Evolutionary conservation across 139 green algal genomes (phyloP), one percentile per base, ranked within the genome.

Genomic region (Volvox reticuliferus): DNA sequence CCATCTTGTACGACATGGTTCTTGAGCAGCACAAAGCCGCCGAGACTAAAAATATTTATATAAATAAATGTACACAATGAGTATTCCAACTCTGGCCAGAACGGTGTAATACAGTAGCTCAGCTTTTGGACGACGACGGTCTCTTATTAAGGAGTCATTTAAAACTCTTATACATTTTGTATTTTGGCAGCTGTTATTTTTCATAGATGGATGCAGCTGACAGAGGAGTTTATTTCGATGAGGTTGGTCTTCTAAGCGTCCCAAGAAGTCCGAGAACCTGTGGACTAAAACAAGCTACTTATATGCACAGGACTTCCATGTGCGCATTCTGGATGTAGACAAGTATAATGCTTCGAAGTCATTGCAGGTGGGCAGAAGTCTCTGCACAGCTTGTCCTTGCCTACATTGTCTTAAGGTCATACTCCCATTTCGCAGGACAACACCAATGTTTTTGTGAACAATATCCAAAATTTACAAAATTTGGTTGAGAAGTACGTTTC

Each of bases 241-340:
- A 96, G 89, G 94, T 93, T 33, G 50, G 88, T 75, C 26, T 36
- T 79, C 68, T 28, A 78, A 73, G 79, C 12, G 67, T 61, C 26
- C n/a, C 5, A 26, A 19, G 21, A 21, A 28, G 21, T 67, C 75
- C 21, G 6, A 0, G 22, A 84, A 85, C 12, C 17, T 24, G n/a
- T 19, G 19, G 24, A 73, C 21, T 37, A 35, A 86, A 83, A 3
- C 33, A 18, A 28, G 20, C 2, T 18, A n/a, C n/a, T 50, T 50
- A 18, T 12, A 76, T 32, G 3, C n/a, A 35, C 92, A 96, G 94
- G 94, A 95, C 20, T 93, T 86, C 76, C 82, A 94, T 68, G 92
- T 96, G 22, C 82, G 94, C 19, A 94, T 96, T 32, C 76, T 96
- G 1, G 93, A 96, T 61, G 87, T 95, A 12, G 94, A 96, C 76